phyloP scores from a whole-genome alignment of 106 monocot species.

The Dendrobium huoshanense region DNA sequence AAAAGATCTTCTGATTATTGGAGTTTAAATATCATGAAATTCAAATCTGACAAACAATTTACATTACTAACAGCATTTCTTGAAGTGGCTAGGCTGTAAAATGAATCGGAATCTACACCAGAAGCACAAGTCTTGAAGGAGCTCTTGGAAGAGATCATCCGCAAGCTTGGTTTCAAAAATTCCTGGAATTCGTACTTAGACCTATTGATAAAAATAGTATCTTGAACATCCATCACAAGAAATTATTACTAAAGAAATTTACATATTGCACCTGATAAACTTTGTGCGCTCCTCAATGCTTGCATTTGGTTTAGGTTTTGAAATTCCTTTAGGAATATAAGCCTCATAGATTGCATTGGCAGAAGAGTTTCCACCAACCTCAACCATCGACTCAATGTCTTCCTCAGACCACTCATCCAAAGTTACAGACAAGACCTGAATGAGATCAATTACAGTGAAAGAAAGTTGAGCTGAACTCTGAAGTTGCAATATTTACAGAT shows the following conservation, averaged over 20 bases:
- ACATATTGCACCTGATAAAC: slow-evolving; percentile 54
- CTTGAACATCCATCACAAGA: slow-evolving; percentile 2
- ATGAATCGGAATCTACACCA: slow-evolving; percentile 21
- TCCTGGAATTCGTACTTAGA: slow-evolving; percentile 88
- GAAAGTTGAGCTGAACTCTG: not conserved
- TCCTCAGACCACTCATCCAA: slow-evolving; percentile 79
- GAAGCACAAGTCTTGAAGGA: slow-evolving; percentile 44
- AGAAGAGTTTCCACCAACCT: slow-evolving; percentile 72
- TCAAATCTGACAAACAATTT: not conserved
- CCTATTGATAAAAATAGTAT: slow-evolving; percentile 20
- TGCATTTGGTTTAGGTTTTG: slow-evolving; percentile 51
- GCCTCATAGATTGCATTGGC: slow-evolving; percentile 85
- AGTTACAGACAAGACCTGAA: slow-evolving; percentile 74
- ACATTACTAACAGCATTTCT: slow-evolving; percentile 33
- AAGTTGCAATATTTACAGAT: not conserved
- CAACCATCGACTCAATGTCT: slow-evolving; percentile 64
- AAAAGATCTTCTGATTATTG: not conserved
- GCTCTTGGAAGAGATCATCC: slow-evolving; percentile 59
- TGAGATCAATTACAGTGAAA: not conserved
- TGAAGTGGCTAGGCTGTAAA: slow-evolving; percentile 25
- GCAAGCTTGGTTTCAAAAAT: slow-evolving; percentile 83
- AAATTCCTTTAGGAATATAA: slow-evolving; percentile 48
- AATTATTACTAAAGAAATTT: not conserved
- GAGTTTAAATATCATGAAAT: not conserved
- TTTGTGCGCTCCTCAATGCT: slow-evolving; percentile 39